Base-by-base conservation (phyloP, 2,329 filamentous ascomycete genomes). In the Colletotrichum sp. region DNA sequence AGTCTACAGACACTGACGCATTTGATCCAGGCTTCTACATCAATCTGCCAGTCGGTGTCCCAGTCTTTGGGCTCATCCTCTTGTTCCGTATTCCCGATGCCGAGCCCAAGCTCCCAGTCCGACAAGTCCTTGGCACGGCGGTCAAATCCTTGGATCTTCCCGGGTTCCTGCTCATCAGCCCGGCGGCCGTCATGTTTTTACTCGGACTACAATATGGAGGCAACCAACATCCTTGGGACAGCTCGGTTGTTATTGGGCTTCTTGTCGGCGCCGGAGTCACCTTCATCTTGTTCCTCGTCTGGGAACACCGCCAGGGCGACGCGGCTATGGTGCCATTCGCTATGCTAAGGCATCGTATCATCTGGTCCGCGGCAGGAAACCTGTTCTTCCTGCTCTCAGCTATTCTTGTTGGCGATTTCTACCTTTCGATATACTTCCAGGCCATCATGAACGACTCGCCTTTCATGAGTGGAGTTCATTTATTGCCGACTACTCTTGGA, bases 391-490 rank as follows among this genome's bases (percentile, higher is more conserved):
- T 90, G 24, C 85, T 86, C 12, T 83, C 85, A 3, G 82, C 84
- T 13, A 86, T 88, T 74, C 87, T 90, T 75, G 78, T 89, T 2
- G 81, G 85, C 3, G 80, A 88, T 5, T 88, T 86, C 82, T 88
- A 88, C 76, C 82, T 90, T 5, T 87, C 89, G 5, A 84, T 90
- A 72, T 90, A 89, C 83, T 89, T 90, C 82, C 87, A 90, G 81
- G 84, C 85, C 30, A 83, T 90, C 74, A 84, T 84, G 10, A 24
- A 64, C 4, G 68, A 70, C 28, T 52, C 68, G 4, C 68, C 68
- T 16, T 34, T 78, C 12, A 78, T 78, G 72, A 81, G 80, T 16
- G 83, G 82, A 32, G 79, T 84, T 14, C 77, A 80, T 68, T 78
- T 80, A 52, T 78, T 85, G 18, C 78, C 82, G 5, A 71, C 74